Evolutionary conservation across 768 basidiomycete genomes (phyloP), one percentile per base, ranked within the genome.

Genomic region (Dendrothele bispora): DNA sequence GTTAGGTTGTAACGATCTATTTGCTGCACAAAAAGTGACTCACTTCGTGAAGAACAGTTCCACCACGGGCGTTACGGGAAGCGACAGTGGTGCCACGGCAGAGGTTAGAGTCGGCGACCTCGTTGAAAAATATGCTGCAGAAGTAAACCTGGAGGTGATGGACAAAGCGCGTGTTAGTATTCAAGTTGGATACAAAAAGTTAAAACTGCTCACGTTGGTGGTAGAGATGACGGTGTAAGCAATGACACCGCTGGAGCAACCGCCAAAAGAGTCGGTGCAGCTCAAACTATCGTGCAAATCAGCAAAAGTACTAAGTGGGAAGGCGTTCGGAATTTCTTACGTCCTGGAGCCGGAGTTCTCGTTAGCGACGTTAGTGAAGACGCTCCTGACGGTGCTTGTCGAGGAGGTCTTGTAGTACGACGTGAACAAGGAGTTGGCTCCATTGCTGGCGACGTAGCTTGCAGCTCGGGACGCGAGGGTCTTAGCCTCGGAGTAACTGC

Each of bases 121-220:
- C 69, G 48, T 68, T 66, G 67, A 72, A 78, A 69, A 78, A 76
- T 52, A 72, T 61, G 53, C 56, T 59, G 64, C 75, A 77, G 61
- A 55, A 74, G 64, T 75, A 76, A 56, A 78, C 71, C 71, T 73
- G 49, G 8, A 30, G 25, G 27, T 1, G 3, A n/a, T n/a, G n/a
- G n/a, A n/a, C n/a, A n/a, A n/a, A n/a, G n/a, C n/a, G n/a, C n/a
- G n/a, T n/a, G n/a, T n/a, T n/a, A n/a, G n/a, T n/a, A n/a, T n/a
- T n/a, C n/a, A n/a, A n/a, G n/a, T n/a, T n/a, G n/a, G n/a, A n/a
- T n/a, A n/a, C 10, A 28, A 24, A 11, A 14, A n/a, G n/a, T n/a
- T n/a, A n/a, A n/a, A n/a, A n/a, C n/a, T n/a, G 7, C 64, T 32
- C 34, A 71, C 69, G 59, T 75, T 71, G 49, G 72, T 75, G 17